Base-by-base conservation (phyloP, 2,329 filamentous ascomycete species). In the Calonectria pseudoturangicola region DNA sequence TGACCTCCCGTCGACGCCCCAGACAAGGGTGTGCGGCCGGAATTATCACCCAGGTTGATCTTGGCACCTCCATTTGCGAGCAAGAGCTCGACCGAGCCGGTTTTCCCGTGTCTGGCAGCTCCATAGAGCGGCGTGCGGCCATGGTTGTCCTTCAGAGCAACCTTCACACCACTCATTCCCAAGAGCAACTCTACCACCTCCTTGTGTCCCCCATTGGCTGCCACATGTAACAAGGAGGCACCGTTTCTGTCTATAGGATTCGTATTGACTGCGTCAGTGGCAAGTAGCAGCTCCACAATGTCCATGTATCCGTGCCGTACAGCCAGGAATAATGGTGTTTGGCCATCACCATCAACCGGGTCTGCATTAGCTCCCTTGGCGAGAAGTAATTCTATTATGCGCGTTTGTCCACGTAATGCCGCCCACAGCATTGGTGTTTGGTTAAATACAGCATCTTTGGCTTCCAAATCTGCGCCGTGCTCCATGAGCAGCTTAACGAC, bases 341-440 rank as follows among this genome's bases (percentile, higher is more conserved):
- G 33, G n/a, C 54, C 54, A 41, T 60, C 30, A 8, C 39, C 33
- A 6, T 39, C 54, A 15, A 60, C 54, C 2, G 54, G 21, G 21
- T 60, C 54, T 6, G 33, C 36, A 15, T 60, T 60, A 13, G 54
- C 54, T 15, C 54, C 54, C 7, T 39, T 18, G 13, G 33, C 54
- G 6, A 60, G 2, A 5, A 60, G 33, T 27, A 60, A 36, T 15
- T 60, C 54, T 13, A 60, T 36, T 9, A 60, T 36, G 13, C 54
- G 33, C 54, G 33, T 27, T 6, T 60, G 54, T 21, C 54, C 54
- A 36, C 33, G 33, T 36, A 41, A 27, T 18, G 54, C 36, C 10
- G 54, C 54, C 54, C 54, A 60, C 21, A 60, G 21, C 13, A 60
- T 60, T 8, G 54, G 54, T 2, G 54, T 60, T 15, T 41, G 33